These are phyloP conservation scores for Elongisporangium prolatum DNA, from an alignment of 352 stramenopile genomes.

Conservation along the genomic window DNA sequence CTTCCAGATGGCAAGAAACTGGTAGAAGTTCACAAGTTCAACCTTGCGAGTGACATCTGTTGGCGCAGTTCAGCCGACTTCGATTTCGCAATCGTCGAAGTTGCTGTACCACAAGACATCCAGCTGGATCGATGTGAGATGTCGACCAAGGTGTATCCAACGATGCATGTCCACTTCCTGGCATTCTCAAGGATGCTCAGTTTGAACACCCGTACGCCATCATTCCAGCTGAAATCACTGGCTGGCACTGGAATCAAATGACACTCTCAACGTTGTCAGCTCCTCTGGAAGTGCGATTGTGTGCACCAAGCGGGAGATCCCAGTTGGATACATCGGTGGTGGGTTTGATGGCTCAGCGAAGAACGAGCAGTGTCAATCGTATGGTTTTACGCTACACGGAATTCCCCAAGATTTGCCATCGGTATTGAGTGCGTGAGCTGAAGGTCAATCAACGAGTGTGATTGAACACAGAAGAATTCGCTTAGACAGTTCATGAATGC, in stretches of 20 bases:
- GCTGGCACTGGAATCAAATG: slow-evolving; percentile 24
- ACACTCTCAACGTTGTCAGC: slow-evolving; percentile 17
- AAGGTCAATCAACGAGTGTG: too few species aligned
- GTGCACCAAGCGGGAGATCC: slow-evolving; percentile 19
- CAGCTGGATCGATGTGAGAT: slow-evolving; percentile 10
- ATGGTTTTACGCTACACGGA: slow-evolving; percentile 24
- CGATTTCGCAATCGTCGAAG: slow-evolving; percentile 30
- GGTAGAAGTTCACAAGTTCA: slow-evolving; percentile 13
- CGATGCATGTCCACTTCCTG: slow-evolving; percentile 21
- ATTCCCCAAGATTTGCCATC: slow-evolving; percentile 22
- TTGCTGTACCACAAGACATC: slow-evolving; percentile 14
- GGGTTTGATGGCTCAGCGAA: slow-evolving; percentile 27
- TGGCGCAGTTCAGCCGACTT: slow-evolving; percentile 23
- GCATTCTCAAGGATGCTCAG: slow-evolving; percentile 7
- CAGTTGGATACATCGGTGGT: slow-evolving; percentile 29
- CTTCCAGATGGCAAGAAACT: slow-evolving; percentile 8
- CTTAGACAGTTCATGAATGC: too few species aligned
- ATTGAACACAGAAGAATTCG: too few species aligned
- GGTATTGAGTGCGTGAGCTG: too few species aligned
- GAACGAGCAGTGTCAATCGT: slow-evolving; percentile 33
- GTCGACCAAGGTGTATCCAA: slow-evolving; percentile 4
- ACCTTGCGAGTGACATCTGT: slow-evolving; percentile 17
- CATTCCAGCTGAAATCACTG: slow-evolving; percentile 25
- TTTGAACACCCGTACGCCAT: slow-evolving; percentile 20
- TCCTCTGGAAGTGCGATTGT: slow-evolving; percentile 19